A percentile compares a stretch with the other conserved stretches of the same genome.
Conservation (phyloP, 2,329 filamentous ascomycete species). For the Colletotrichum sp. region DNA sequence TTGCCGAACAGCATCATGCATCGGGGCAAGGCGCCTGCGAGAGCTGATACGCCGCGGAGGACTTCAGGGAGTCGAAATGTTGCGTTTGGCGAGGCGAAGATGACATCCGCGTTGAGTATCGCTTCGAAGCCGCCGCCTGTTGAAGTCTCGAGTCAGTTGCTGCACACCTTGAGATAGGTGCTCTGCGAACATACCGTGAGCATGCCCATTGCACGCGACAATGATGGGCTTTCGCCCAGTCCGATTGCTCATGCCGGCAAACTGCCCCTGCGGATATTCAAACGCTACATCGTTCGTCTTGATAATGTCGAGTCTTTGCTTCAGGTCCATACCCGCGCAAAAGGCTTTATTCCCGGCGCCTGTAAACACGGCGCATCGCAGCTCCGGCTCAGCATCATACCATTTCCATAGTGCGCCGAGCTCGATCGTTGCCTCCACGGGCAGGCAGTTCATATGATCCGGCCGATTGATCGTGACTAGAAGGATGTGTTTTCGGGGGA, state of each 20-base stretch:
- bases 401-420: constrained; percentile 53
- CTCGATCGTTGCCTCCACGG: constrained; percentile 36
- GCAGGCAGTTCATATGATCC: constrained; percentile 45
- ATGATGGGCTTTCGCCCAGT: constrained; percentile 38
- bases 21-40: constrained; percentile 63
- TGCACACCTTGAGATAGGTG: not conserved
- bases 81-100: constrained; percentile 57
- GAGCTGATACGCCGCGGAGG: constrained; percentile 60
- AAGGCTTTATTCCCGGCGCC: constrained; percentile 55
- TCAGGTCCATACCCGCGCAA: constrained; percentile 59
- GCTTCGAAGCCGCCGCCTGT: constrained; percentile 37
- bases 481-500: constrained; percentile 45
- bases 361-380: constrained; percentile 57
- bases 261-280: constrained; percentile 38
- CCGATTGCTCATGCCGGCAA: constrained; percentile 38
- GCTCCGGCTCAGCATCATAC: constrained; percentile 53
- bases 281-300: constrained; percentile 30
- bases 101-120: constrained; percentile 56
- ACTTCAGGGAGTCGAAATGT: constrained; percentile 64
- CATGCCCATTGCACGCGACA: constrained; percentile 34
- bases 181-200: constrained; percentile 31
- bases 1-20: constrained; percentile 37
- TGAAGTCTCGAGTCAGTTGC: not conserved
- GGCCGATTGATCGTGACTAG: constrained; percentile 51
- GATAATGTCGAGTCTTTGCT: constrained; percentile 44